Percentiles rank a stretch among this genome's conserved stretches.
These are phyloP conservation scores for Ascochyta viciae-villosae DNA, from an alignment of 2,329 filamentous ascomycete species.

Conservation along the genomic window DNA sequence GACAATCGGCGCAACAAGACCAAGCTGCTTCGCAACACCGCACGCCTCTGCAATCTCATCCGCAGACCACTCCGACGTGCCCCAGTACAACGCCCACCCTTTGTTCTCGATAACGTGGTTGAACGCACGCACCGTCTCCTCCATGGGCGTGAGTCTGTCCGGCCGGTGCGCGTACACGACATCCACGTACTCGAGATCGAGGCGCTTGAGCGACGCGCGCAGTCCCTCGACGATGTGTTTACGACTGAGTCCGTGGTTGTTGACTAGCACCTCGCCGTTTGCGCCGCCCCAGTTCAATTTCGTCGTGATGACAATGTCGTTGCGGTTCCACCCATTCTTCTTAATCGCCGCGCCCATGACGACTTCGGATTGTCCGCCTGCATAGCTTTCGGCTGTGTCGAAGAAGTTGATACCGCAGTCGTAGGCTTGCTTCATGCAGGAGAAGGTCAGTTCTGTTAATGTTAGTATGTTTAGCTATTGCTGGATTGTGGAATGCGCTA, in stretches of 20 bases:
- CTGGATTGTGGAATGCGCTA: not conserved
- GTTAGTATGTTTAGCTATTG: not conserved
- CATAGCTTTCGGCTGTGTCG: constrained; percentile 50
- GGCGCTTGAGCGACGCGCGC: constrained; percentile 64
- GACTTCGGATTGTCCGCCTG: constrained; percentile 60
- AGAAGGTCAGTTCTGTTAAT: constrained; percentile 60
- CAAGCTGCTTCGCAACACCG: constrained; percentile 66
- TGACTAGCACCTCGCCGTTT: constrained; percentile 61
- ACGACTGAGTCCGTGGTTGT: constrained; percentile 71
- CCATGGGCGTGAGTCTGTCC: constrained; percentile 72
- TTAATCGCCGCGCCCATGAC: constrained; percentile 65
- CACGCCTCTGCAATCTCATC: constrained; percentile 65
- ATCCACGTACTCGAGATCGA: constrained; percentile 69
- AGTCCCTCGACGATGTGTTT: constrained; percentile 76
- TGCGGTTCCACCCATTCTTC: constrained; percentile 56
- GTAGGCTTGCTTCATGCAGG: constrained; percentile 62
- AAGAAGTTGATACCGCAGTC: constrained; percentile 58
- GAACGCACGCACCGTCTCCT: constrained; percentile 74
- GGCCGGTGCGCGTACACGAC: constrained; percentile 74
- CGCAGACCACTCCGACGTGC: constrained; percentile 66
- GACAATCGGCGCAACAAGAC: constrained; percentile 61
- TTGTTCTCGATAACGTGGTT: constrained; percentile 71
- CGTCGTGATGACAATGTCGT: constrained; percentile 62
- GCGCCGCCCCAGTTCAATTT: constrained; percentile 64
- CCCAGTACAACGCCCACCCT: constrained; percentile 73